Evolutionary conservation across 2,329 filamentous ascomycete genomes (phyloP), one percentile per base, ranked within the genome.

Genomic region (Ceratocystis huliohia): DNA sequence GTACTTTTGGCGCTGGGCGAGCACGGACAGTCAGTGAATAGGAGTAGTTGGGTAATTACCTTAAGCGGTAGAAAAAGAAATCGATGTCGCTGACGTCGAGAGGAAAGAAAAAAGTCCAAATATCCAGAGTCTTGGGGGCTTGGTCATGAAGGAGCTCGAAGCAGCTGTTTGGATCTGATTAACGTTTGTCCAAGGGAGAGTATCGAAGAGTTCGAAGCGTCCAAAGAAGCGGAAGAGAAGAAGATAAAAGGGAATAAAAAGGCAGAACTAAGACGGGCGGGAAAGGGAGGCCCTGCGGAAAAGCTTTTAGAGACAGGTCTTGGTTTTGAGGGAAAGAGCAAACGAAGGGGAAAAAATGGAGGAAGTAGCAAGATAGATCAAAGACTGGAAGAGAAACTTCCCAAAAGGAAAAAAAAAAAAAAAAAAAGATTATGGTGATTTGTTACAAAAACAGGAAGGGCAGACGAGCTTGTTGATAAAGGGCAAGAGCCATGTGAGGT

Each of bases 261-360:
- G 4, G 53, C 10, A 41, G 37, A 41, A 41, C 37, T 41, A 41
- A 41, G 37, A 41, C 37, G 53, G 30, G 5, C 22, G 22, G 53
- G 53, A 57, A 57, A 30, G 53, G 22, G 53, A 57, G 30, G 53
- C 25, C 10, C 53, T 57, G 22, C 22, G 30, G 37, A 44, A 61
- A 30, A 61, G 37, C 30, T 61, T 61, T 41, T 41, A 37, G 13
- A 44, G 28, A 50, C 53, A 30, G 13, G 53, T 50, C 53, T 57
- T 28, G 53, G 13, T 28, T 46, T 50, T 33, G 22, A 63, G 30
- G 61, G 41, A 48, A 63, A 48, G 61, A 63, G 33, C 61, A 48
- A 33, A 30, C 41, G 20, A 45, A 63, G 48, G 30, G 45, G 15
- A 28, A 15, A 15, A 41, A 57, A 15, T 20, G 33, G 10, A 41